Conservation (phyloP, 1,139 yeast species). For the Sugiyamaella novakii region DNA sequence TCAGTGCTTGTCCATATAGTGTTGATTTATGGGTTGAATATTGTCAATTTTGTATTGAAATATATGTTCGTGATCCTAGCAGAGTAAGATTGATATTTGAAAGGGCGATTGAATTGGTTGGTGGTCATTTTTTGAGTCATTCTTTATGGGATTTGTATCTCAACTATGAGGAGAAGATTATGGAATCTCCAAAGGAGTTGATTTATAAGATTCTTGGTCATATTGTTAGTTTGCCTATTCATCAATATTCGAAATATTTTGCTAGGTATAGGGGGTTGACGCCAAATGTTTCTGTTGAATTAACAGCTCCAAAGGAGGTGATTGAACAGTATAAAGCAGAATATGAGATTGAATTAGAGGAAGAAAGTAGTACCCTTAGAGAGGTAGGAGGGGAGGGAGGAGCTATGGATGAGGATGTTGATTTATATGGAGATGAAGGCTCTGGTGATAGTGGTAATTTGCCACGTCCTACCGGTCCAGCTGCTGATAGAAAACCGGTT, state of each 20-base stretch:
- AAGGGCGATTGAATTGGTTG: slow-evolving; percentile 62
- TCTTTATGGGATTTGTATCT: slow-evolving; percentile 77
- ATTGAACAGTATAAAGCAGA: slow-evolving; percentile 37
- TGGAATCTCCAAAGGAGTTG: slow-evolving; percentile 36
- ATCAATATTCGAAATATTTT: slow-evolving; percentile 67
- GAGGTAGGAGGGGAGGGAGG: slow-evolving; percentile 18
- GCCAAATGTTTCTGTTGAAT: slow-evolving; percentile 32
- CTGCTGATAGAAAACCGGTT: neutral
- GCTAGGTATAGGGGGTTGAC: slow-evolving; percentile 37
- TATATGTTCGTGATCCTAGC: slow-evolving; percentile 22
- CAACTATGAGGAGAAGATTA: slow-evolving; percentile 48
- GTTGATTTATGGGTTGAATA: slow-evolving; percentile 75
- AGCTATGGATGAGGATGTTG: slow-evolving; percentile 8
- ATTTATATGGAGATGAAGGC: slow-evolving; percentile 9
- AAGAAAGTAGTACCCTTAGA: slow-evolving; percentile 17
- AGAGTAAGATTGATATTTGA: slow-evolving; percentile 53
- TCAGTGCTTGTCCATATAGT: slow-evolving; percentile 51
- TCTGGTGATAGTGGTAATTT: neutral
- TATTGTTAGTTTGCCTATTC: slow-evolving; percentile 70
- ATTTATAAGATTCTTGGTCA: slow-evolving; percentile 54
- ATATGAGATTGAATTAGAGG: slow-evolving; percentile 33
- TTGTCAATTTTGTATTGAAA: slow-evolving; percentile 55
- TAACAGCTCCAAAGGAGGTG: slow-evolving; percentile 33
- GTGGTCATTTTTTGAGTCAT: slow-evolving; percentile 71
- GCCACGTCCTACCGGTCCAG: neutral